A percentile compares a stretch with the other conserved stretches of the same genome.
Conservation (phyloP, 371 early-diverging fungal genomes). For the Rhizopus arrhizus region DNA sequence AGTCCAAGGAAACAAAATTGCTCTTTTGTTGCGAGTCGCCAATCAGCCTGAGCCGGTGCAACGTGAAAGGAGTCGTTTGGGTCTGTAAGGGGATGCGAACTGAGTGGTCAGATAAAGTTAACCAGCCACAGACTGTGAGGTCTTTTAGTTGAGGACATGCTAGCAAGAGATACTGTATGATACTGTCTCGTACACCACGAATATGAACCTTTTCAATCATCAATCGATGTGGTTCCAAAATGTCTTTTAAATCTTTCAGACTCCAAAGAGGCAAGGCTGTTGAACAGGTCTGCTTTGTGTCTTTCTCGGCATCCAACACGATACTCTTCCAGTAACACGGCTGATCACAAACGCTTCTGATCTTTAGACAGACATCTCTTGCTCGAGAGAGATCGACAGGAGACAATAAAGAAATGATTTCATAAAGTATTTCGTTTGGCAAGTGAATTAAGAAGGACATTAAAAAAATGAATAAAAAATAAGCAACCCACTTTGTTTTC, state of each 20-base stretch:
- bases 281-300: background rate
- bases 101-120: slow-evolving; percentile 41
- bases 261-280: slow-evolving; percentile 25
- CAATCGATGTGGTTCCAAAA: slow-evolving; percentile 32
- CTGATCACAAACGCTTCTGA: slow-evolving; percentile 30
- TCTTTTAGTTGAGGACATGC: slow-evolving; percentile 27
- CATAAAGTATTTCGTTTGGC: slow-evolving; percentile 25
- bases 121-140: slow-evolving; percentile 39
- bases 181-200: slow-evolving; percentile 44
- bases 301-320: slow-evolving; percentile 7
- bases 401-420: slow-evolving; percentile 13
- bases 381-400: slow-evolving; percentile 22
- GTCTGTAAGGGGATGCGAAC: slow-evolving; percentile 18
- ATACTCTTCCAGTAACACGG: slow-evolving; percentile 33
- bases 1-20: slow-evolving; percentile 41
- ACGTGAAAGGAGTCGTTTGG: background rate
- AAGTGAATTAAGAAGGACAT: slow-evolving; percentile 9
- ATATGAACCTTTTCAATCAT: slow-evolving; percentile 30
- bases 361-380: slow-evolving; percentile 20
- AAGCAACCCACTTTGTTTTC: background rate
- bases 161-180: slow-evolving; percentile 34
- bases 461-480: background rate
- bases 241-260: slow-evolving; percentile 23
- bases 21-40: slow-evolving; percentile 27
- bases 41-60: slow-evolving; percentile 31